Conservation (phyloP, 352 stramenopile species). For the Phytophthora europaea region DNA sequence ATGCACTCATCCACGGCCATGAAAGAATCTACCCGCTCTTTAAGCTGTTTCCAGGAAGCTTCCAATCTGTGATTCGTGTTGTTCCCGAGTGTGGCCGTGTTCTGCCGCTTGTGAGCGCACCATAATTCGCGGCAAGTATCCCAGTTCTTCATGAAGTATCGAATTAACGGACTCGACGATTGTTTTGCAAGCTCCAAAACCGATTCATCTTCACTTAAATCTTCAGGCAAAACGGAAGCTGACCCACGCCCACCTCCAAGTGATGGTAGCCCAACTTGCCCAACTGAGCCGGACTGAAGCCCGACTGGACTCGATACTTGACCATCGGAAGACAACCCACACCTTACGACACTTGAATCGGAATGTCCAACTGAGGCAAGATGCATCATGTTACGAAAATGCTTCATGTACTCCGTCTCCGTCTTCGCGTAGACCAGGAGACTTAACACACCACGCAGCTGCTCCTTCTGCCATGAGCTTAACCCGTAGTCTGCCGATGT, state of each 20-base stretch:
- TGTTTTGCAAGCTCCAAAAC: too few species aligned
- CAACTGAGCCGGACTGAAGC: background rate
- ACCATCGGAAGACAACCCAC: background rate
- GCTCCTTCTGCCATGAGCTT: background rate
- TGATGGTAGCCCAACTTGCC: background rate
- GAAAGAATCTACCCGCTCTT: conserved; percentile 23
- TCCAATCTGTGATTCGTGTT: conserved; percentile 41
- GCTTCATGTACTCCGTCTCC: background rate
- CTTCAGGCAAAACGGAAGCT: background rate
- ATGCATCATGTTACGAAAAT: conserved; percentile 8
- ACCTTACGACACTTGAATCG: background rate
- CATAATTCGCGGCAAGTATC: conserved; percentile 19
- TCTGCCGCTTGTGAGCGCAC: conserved; percentile 19
- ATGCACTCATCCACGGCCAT: conserved; percentile 26
- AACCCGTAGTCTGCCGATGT: conserved; percentile 20
- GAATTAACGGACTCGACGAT: background rate
- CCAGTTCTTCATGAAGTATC: conserved; percentile 37
- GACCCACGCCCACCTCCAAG: too few species aligned
- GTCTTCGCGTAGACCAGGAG: conserved; percentile 12
- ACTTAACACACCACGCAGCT: background rate
- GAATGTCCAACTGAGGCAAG: conserved; percentile 14
- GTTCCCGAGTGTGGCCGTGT: conserved; percentile 21
- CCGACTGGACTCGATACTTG: background rate
- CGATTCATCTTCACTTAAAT: too few species aligned
- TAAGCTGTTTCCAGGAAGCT: conserved; percentile 15